Evolutionary conservation across 495 filamentous ascomycete species (phyloP), one percentile per base, ranked within the genome.

Genomic region (Penicillium pulvis): DNA sequence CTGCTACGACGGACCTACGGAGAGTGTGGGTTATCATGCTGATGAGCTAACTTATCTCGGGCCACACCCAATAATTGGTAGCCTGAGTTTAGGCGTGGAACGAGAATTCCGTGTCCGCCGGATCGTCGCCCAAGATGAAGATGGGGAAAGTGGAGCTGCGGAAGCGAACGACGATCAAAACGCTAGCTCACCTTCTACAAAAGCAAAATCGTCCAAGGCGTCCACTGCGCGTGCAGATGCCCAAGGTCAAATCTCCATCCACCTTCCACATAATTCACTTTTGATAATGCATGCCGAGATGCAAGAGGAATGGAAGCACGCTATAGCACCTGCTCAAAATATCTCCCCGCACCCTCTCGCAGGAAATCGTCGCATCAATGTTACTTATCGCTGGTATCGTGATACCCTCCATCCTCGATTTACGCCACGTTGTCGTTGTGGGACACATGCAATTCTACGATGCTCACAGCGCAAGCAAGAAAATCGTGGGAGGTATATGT

Each of bases 1-100:
- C 67, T 93, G 90, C 73, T 98, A 98, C 67, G 75, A 85, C 58
- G 92, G 93, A 0, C 85, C 85, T 0, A 71, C 81, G 1, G 85
- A 98, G 75, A 88, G 79, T 51, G 92, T 98, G 0, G 93, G 94
- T 19, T 98, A 89, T 72, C 94, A 98, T 66, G 83, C 88, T 12
- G 94, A 98, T 62, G 90, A 97, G 58, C 75, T 96, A 10, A 98
- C 94, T 3, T 98, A 97, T 72, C 80, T 98, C 5, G 94, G 94
- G 0, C 94, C 94, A 1, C 83, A 86, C 50, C 82, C 94, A 16
- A 77, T 94, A 5, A 98, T 98, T 54, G 94, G 92, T 6, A 94
- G 90, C 43, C 71, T 98, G 2, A 95, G 90, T 58, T 79, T 98
- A 4, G 94, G 94, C 6, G 94, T 97, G 4, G 84, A 89, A 24